phyloP scores from a whole-genome alignment of 2,329 filamentous ascomycete genomes.

The Ascochyta viciae-villosae region DNA sequence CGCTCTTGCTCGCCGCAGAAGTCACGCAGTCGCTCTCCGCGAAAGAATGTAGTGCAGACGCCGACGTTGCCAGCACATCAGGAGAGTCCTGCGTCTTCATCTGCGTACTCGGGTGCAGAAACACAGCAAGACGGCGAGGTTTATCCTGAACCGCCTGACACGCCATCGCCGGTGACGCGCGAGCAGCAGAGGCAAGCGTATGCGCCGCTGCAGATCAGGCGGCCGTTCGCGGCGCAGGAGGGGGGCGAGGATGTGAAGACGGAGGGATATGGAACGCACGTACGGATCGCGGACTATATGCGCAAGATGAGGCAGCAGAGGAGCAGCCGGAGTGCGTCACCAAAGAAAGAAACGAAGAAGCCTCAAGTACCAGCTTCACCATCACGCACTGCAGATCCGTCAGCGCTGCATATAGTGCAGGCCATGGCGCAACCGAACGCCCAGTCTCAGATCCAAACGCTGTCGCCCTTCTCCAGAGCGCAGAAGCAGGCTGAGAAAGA shows the following conservation, averaged over 20 bases:
- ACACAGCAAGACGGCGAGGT: background rate
- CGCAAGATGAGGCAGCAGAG: constrained; percentile 1
- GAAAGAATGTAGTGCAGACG: constrained; percentile 1
- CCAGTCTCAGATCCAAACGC: background rate
- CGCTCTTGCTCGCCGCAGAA: constrained; percentile 7
- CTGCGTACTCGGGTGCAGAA: background rate
- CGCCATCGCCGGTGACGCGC: constrained; percentile 29
- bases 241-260: background rate
- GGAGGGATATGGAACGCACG: background rate
- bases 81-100: constrained; percentile 5
- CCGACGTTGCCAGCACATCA: constrained; percentile 5
- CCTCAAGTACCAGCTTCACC: background rate
- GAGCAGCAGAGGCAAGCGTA: constrained; percentile 26
- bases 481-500: constrained; percentile 1
- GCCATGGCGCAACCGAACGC: background rate
- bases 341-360: background rate
- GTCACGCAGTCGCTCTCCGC: background rate
- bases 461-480: background rate
- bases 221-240: background rate
- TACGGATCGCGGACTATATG: constrained; percentile 12
- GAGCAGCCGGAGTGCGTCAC: background rate
- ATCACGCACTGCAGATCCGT: background rate
- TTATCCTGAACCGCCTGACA: constrained; percentile 21
- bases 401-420: constrained; percentile 7
- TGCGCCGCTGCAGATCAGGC: constrained; percentile 16